These are phyloP conservation scores for Neopestalotiopsis sp. DNA, from an alignment of 2,329 filamentous ascomycete species.

Conservation along the genomic window DNA sequence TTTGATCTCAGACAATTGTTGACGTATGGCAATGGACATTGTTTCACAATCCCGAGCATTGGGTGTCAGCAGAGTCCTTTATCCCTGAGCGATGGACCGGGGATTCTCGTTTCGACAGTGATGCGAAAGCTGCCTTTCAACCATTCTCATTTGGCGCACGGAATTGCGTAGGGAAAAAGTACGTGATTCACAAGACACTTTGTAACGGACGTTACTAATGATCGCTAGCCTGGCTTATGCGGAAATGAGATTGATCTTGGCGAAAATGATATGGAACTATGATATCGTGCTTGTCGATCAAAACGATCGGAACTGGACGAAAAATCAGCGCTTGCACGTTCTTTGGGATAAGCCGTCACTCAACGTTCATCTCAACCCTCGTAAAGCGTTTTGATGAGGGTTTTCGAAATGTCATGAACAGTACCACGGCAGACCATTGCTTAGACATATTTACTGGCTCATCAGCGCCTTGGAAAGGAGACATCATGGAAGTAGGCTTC, in stretches of 20 bases:
- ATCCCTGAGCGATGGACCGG: background rate
- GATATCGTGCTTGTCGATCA: slow-evolving; percentile 15
- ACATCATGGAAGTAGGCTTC: no score
- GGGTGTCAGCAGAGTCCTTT: background rate
- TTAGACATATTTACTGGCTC: no score
- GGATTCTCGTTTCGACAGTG: background rate
- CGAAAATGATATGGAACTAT: slow-evolving; percentile 13
- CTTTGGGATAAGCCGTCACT: no score
- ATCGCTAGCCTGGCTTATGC: slow-evolving; percentile 8
- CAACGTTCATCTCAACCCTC: no score
- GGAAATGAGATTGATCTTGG: slow-evolving; percentile 9
- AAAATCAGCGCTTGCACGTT: no score
- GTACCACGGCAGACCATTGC: no score
- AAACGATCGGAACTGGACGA: no score
- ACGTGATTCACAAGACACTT: background rate
- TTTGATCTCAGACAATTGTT: background rate
- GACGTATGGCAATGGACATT: background rate
- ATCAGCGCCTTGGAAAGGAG: no score
- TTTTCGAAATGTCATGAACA: no score
- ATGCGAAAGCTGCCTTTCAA: background rate
- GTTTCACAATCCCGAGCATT: background rate
- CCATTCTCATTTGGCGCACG: background rate
- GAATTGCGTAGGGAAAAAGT: slow-evolving; percentile 7
- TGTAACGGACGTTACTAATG: background rate
- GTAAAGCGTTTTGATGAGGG: no score